Base-by-base conservation (phyloP, 2,329 filamentous ascomycete species). In the Colletotrichum zoysiae region DNA sequence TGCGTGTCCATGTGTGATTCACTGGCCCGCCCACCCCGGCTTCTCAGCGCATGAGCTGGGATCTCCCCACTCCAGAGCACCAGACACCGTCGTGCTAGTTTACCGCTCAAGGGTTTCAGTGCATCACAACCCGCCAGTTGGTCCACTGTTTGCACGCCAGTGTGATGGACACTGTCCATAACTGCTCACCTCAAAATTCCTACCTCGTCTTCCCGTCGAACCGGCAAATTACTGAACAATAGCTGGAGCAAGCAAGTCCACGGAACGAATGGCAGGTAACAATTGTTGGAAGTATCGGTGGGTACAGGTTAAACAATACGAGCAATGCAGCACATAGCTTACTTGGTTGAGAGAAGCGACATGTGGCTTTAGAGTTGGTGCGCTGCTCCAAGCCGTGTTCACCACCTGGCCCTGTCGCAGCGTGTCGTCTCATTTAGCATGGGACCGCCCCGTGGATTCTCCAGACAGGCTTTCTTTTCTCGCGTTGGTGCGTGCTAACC, bases 1-100 rank as follows among this genome's bases (percentile, higher is more conserved):
- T 71, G 69, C 69, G 69, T 69, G 69, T 63, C 65, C 65, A 59
- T 60, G 65, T 65, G 30, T 71, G 59, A 71, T 71, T 71, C 69
- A 69, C 14, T 65, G 42, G 23, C 46, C 30, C 30, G 30, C 30
- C 18, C 46, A 23, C 53, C 69, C 69, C 59, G 55, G 65, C 33
- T 59, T 44, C 38, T 48, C 35, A 38, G 65, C 55, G 65, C 53
- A 69, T 64, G 58, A 69, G 65, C 65, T 57, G 65, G 69, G 65
- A 71, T 64, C 65, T 64, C 53, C 59, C 69, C 40, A 51, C 56
- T 50, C 50, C 26, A 48, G 23, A 51, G 33, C 40, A 64, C 46
- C 55, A 69, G 65, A 64, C 55, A 60, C 69, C 20, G 48, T 65
- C 48, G 65, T 23, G n/a, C 46, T 65, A 48, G 38, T 18, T 9